Evolutionary conservation across 1,139 yeast species (phyloP).

Genomic region (Blastobotrys serpentis): DNA sequence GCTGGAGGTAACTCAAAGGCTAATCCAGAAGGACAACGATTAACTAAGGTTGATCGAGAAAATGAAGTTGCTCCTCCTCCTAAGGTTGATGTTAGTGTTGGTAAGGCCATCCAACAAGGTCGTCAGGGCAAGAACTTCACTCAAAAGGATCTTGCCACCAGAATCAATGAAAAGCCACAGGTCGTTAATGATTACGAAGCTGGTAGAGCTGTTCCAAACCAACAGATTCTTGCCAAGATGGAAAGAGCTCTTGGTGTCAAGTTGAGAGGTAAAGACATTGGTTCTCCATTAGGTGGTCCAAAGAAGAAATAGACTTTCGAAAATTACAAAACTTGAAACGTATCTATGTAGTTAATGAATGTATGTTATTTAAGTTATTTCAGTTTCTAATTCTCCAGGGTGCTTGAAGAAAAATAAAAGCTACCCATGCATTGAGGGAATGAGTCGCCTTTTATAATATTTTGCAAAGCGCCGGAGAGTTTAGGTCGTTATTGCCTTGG

Average conservation of each 20-base stretch:
- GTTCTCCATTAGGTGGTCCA: conserved; percentile 80
- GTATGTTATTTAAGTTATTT: background rate
- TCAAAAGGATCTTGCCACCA: conserved; percentile 95
- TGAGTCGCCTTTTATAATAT: too few relatives aligned
- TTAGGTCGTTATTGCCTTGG: too few relatives aligned
- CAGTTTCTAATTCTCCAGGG: background rate
- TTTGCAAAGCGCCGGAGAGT: too few relatives aligned
- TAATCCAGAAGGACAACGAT: conserved; percentile 90
- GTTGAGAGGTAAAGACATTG: conserved; percentile 94
- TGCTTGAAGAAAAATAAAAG: background rate
- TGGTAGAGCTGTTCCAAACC: conserved; percentile 95
- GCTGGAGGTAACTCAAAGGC: conserved; percentile 58
- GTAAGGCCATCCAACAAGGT: conserved; percentile 81
- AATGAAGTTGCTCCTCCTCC: conserved; percentile 93
- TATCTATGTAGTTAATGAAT: background rate
- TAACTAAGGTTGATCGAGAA: conserved; percentile 88
- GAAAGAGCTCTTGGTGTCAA: conserved; percentile 94
- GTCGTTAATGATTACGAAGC: conserved; percentile 96
- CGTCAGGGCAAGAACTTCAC: conserved; percentile 87
- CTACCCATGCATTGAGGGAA: too few relatives aligned
- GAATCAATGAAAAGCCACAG: conserved; percentile 92
- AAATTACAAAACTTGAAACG: background rate
- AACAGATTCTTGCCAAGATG: conserved; percentile 86
- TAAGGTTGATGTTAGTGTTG: conserved; percentile 79
- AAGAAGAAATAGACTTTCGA: conserved; percentile 48